Base-by-base conservation (phyloP, 2,329 filamentous ascomycete species). In the Monascus ruber region DNA sequence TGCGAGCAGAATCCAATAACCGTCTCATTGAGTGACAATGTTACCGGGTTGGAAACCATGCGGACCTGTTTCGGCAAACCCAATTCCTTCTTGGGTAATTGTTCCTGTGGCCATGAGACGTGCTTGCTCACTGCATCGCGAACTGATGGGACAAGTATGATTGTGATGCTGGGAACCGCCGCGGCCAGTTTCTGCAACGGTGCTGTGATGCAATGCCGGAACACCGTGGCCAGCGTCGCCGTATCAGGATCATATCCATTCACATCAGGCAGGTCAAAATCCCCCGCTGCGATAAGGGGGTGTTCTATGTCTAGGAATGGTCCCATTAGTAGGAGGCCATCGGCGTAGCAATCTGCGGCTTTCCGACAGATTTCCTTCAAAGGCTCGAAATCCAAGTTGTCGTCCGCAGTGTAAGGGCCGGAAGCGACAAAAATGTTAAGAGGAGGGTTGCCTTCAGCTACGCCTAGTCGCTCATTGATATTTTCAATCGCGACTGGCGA, bases 291-390 rank as follows among this genome's bases (percentile, higher is more conserved):
- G 39, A 98, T 76, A 25, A 93, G 70, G 0, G 91, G 89, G 58
- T 98, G 91, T 51, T 95, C 87, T 29, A 83, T 72, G 58, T 96
- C 91, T 48, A 98, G 72, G 58, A 98, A 95, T 0, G 91, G 91
- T 0, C 91, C 91, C 4, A 76, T 70, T 6, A 98, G 71, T 33
- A 96, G 73, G 26, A 98, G 65, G 3, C 77, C 76, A 58, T 98
- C 91, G 7, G 81, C 83, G 47, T 77, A 80, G 24, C 73, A 76
- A 47, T 85, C 78, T 10, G 78, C 79, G 6, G 88, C 87, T 51
- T 81, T 80, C 48, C 75, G 74, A 56, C 89, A 89, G 10, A 98
- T 72, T 26, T 84, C 78, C 52, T 87, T 79, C 1, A 98, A 69
- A 5, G 89, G 83, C 53, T 93, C 84, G 56, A 88, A 98, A 48